phyloP scores from a whole-genome alignment of 768 basidiomycete genomes.

The Terana coerulea region DNA sequence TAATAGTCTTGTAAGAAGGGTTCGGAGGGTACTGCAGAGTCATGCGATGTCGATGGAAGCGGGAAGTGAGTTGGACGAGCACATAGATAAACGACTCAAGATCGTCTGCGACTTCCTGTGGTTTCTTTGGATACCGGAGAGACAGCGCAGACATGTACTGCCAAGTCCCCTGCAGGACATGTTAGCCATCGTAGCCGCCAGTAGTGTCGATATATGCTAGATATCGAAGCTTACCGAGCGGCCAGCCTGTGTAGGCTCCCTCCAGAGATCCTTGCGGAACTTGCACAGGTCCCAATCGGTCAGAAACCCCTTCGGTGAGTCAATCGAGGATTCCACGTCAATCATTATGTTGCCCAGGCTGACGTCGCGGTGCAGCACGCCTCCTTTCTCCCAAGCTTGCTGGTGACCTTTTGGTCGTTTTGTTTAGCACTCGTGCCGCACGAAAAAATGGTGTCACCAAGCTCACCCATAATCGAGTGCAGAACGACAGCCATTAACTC shows the following conservation, averaged over 20 bases:
- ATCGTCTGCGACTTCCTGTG: background rate
- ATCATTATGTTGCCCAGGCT: slow-evolving; percentile 4
- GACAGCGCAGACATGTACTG: background rate
- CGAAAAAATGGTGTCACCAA: background rate
- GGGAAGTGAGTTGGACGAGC: background rate
- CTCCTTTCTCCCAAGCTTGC: background rate
- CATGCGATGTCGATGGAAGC: background rate
- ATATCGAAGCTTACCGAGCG: background rate
- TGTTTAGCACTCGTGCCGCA: background rate
- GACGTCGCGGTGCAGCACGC: slow-evolving; percentile 1
- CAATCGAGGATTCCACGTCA: background rate
- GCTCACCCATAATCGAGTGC: background rate
- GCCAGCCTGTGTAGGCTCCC: background rate
- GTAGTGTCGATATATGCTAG: background rate
- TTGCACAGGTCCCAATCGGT: slow-evolving; percentile 8
- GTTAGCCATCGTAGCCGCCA: background rate
- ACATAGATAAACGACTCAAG: slow-evolving; percentile 1
- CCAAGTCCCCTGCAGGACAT: slow-evolving; percentile 6
- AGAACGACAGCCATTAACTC: background rate
- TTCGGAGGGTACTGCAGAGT: background rate
- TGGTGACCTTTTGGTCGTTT: background rate
- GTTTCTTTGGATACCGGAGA: background rate
- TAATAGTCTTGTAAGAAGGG: too few relatives aligned
- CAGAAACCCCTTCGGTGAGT: background rate
- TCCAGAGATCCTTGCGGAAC: background rate